Conservation (phyloP, 2,329 filamentous ascomycete genomes). For the Leptographium procerum region DNA sequence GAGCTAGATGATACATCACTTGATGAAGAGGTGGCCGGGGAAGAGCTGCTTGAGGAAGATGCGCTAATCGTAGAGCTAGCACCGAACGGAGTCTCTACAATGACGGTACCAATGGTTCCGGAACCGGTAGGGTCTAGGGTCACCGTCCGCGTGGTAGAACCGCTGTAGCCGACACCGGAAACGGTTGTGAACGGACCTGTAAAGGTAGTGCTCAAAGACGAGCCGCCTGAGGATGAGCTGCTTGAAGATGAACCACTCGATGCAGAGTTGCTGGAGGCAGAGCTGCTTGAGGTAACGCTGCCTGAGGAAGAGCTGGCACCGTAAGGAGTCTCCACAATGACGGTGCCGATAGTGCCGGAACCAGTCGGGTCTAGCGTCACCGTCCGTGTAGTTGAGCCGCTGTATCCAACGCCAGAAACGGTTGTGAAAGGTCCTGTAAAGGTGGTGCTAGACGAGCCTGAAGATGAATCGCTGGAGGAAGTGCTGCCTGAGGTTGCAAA, state of each 20-base stretch:
- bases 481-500: background rate
- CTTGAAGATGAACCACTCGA: too few species aligned
- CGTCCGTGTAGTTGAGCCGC: background rate
- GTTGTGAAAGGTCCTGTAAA: slow-evolving; percentile 6
- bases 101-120: slow-evolving; percentile 2
- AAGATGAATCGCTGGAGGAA: too few species aligned
- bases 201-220: background rate
- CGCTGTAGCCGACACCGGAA: background rate
- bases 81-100: background rate
- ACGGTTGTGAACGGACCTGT: slow-evolving; percentile 2
- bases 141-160: background rate
- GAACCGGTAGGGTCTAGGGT: background rate
- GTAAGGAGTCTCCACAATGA: slow-evolving; percentile 8
- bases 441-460: background rate
- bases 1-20: too few species aligned
- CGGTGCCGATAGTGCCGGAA: slow-evolving; percentile 39
- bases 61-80: background rate
- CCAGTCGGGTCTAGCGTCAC: slow-evolving; percentile 13
- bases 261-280: too few species aligned
- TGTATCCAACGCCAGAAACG: background rate
- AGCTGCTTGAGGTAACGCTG: background rate
- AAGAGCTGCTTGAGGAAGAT: too few species aligned
- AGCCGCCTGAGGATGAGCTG: too few species aligned
- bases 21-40: too few species aligned
- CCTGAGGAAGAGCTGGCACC: too few species aligned